Evolutionary conservation across 768 basidiomycete species (phyloP).

Genomic region (Suillus subalutaceus): DNA sequence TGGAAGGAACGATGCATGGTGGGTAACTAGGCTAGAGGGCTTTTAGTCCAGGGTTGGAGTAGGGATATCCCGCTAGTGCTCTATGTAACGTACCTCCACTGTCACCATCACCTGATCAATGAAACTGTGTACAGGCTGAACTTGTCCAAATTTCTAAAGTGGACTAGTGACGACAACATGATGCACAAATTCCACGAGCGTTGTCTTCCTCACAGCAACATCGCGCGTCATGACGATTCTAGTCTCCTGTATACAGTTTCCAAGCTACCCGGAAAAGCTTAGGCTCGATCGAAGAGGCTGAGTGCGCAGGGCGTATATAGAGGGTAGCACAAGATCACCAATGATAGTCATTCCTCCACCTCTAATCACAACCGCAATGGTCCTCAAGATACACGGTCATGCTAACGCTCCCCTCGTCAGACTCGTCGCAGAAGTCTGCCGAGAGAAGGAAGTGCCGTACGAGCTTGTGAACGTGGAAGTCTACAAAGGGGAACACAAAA

Average conservation of each 20-base stretch:
- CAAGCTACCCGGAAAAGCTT: not conserved
- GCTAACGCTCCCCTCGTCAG: conserved; percentile 14
- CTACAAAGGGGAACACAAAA: conserved; percentile 22
- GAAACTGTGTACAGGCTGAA: not conserved
- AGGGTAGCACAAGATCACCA: not conserved
- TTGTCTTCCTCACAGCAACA: conserved; percentile 1
- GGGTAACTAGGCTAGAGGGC: not conserved
- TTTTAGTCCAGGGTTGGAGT: too few relatives aligned
- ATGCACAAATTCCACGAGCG: not conserved
- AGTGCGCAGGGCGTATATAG: not conserved
- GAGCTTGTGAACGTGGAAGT: conserved; percentile 28
- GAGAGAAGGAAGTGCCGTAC: conserved; percentile 18
- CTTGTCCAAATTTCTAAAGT: not conserved
- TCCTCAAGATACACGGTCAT: conserved; percentile 21
- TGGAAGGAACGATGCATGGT: not conserved
- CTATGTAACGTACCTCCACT: not conserved
- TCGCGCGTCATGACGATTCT: conserved; percentile 4
- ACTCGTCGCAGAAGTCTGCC: conserved; percentile 21
- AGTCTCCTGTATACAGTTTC: not conserved
- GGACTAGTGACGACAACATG: not conserved
- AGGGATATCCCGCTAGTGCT: too few relatives aligned
- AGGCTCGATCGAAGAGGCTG: not conserved
- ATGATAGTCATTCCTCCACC: not conserved
- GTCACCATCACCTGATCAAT: not conserved
- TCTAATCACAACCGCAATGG: conserved; percentile 14